phyloP scores from a whole-genome alignment of 2,329 filamentous ascomycete genomes.

The Calonectria pteridis region DNA sequence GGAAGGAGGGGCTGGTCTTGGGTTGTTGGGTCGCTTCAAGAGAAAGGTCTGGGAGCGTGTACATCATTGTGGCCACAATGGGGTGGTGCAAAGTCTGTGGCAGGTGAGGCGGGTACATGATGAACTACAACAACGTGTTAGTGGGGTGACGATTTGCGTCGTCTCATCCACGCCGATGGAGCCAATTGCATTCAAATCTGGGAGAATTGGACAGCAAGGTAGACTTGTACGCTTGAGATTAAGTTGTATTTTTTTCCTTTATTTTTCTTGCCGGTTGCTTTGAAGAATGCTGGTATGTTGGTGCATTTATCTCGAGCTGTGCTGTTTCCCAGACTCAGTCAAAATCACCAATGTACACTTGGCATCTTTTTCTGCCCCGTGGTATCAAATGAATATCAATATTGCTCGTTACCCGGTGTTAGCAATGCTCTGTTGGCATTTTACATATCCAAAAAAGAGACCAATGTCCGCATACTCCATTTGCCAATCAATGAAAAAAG shows the following conservation, averaged over 20 bases:
- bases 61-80: neutral
- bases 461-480: constrained; percentile 5
- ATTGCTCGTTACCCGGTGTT: neutral
- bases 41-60: neutral
- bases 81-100: neutral
- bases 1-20: neutral
- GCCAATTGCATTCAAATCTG: neutral
- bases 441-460: neutral
- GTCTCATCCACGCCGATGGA: neutral
- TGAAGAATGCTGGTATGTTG: neutral
- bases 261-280: neutral
- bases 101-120: neutral
- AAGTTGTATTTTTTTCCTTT: neutral
- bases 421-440: neutral
- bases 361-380: neutral
- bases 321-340: too few species aligned
- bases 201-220: neutral
- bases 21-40: neutral
- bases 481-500: neutral
- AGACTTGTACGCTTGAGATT: too few species aligned
- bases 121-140: neutral
- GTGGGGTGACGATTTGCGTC: neutral
- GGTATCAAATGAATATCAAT: neutral
- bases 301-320: neutral
- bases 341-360: neutral